Percentiles rank a stretch among this genome's conserved stretches.
phyloP scores from a whole-genome alignment of 352 stramenopile species.

The Globisporangium radiosum region DNA sequence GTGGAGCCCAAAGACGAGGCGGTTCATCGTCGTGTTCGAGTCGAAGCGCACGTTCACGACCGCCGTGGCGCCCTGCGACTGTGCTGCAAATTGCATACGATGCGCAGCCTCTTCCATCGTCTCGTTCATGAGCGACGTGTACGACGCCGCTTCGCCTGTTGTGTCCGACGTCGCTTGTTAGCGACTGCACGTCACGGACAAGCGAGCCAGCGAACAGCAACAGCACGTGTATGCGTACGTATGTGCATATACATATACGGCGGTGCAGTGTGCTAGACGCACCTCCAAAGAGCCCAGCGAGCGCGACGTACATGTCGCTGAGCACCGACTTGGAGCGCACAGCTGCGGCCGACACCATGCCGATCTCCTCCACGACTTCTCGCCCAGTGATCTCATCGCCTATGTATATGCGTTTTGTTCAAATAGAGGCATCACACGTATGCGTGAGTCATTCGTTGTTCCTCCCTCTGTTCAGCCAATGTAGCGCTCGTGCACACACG shows the following conservation, averaged over 20 bases:
- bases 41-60: conserved; percentile 79
- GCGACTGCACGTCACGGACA: no score
- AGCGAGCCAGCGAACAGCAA: no score
- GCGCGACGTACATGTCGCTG: conserved; percentile 75
- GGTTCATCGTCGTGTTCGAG: conserved; percentile 83
- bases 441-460: no score
- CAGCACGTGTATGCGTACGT: neutral
- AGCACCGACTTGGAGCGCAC: conserved; percentile 81
- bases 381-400: conserved; percentile 61
- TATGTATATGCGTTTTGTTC: conserved; percentile 4
- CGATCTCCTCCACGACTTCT: conserved; percentile 68
- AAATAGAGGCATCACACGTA: no score
- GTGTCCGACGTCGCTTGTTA: neutral
- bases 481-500: no score
- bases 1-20: conserved; percentile 77
- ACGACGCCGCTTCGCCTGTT: conserved; percentile 57
- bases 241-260: neutral
- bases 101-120: conserved; percentile 73
- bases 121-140: conserved; percentile 82
- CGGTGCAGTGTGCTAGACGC: conserved; percentile 1
- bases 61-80: conserved; percentile 67
- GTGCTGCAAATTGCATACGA: conserved; percentile 64
- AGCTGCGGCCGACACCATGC: conserved; percentile 63
- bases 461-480: no score
- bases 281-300: conserved; percentile 63